Evolutionary conservation across 176 grass and related monocot genomes (phyloP).

Genomic region (Oryza meyeriana): DNA sequence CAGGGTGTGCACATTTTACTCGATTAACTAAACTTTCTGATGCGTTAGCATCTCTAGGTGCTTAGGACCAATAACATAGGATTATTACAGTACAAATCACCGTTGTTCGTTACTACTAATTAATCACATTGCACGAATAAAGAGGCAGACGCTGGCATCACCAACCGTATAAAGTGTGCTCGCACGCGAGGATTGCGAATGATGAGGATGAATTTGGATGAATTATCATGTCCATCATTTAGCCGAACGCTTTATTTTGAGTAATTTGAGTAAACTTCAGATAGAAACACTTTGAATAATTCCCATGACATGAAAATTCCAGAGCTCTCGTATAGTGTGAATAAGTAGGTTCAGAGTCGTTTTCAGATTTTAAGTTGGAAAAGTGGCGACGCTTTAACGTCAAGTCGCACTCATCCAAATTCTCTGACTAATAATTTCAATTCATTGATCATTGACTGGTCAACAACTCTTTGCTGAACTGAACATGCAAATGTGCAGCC

Average conservation of each 20-base stretch:
- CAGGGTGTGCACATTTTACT: neutral
- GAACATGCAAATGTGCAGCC: neutral
- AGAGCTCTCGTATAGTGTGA: neutral
- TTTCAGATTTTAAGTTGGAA: neutral
- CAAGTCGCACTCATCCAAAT: conserved; percentile 2
- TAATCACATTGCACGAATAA: neutral
- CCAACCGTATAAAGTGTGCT: neutral
- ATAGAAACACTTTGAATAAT: too few species aligned
- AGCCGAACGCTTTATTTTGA: neutral
- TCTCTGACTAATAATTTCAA: neutral
- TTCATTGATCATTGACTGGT: neutral
- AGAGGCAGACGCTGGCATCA: neutral
- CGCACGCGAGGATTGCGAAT: conserved; percentile 10
- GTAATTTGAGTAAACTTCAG: neutral
- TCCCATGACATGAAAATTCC: neutral
- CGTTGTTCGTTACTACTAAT: neutral
- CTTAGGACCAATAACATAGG: neutral
- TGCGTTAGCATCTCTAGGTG: conserved; percentile 27
- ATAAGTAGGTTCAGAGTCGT: neutral
- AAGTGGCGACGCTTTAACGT: conserved; percentile 27
- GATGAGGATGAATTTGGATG: neutral
- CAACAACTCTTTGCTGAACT: neutral
- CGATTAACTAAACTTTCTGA: neutral
- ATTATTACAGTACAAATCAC: conserved; percentile 12
- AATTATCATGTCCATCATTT: neutral